Evolutionary conservation across 257 asterid genomes (phyloP), one percentile per base, ranked within the genome.

Genomic region (Fraxinus excelsior): DNA sequence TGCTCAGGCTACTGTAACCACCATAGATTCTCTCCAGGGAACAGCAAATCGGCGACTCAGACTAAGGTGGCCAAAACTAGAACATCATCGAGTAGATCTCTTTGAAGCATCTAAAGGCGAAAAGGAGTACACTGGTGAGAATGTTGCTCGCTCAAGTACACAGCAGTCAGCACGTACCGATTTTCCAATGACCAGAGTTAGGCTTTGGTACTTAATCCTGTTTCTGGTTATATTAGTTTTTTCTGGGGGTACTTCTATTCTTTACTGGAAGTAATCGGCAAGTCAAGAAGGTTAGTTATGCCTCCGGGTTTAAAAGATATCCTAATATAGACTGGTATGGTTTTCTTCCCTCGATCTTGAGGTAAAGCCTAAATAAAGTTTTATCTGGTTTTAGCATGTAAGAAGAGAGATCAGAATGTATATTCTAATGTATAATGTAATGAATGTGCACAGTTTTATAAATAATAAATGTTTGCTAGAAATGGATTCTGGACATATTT

Each of bases 21-120:
- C 40, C 2, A 21, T 7, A 62, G 67, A 16, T 11, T 90, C 91
- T 75, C 78, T 60, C 71, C 94, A 90, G 75, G 96, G 96, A 64
- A 88, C 87, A 5, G 96, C 91, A 11, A 83, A 87, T 74, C 85
- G 93, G 66, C 81, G 91, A 37, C 80, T 90, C 58, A 84, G 88
- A 76, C 81, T 91, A 32, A 78, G 84, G 44, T 84, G 60, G 73
- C 73, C 25, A 32, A 80, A 80, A 73, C 2, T 28, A 42, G 67
- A 12, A 72, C 9, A 73, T 73, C 1, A 19, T 32, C 80, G n/a
- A 44, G 44, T 53, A 0, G 82, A 71, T 74, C 64, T 34, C 64
- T 34, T 42, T 3, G 81, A 70, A 11, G 13, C 68, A 8, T 37
- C 60, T 8, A 77, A 71, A 13, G 21, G 58, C 18, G 79, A 32